Conservation (phyloP, 768 basidiomycete genomes). For the Lactifluus pinguis region DNA sequence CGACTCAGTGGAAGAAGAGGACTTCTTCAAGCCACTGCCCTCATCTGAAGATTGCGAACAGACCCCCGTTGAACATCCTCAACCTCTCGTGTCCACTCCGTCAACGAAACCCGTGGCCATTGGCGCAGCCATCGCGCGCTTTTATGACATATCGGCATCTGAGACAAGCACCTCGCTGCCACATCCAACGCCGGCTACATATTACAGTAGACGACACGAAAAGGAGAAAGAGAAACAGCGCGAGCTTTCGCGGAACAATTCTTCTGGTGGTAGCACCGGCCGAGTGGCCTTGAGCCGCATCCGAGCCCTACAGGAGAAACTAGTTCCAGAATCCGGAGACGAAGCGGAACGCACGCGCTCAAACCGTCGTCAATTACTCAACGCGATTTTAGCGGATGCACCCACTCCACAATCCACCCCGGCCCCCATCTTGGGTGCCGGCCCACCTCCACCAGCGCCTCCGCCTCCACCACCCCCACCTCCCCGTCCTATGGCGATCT, state of each 20-base stretch:
- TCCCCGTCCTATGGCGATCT: conserved; percentile 6
- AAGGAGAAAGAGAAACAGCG: conserved; percentile 18
- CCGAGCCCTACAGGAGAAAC: conserved; percentile 9
- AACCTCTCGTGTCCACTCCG: background rate
- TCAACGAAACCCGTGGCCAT: conserved; percentile 14
- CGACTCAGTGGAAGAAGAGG: conserved; percentile 5
- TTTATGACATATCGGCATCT: conserved; percentile 13
- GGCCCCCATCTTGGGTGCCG: background rate
- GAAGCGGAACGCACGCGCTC: conserved; percentile 18
- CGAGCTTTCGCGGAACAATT: conserved; percentile 20
- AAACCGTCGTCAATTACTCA: conserved; percentile 4
- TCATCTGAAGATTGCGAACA: conserved; percentile 8
- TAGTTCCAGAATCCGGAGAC: conserved; percentile 18
- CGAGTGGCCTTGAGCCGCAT: conserved; percentile 13
- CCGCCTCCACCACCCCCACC: background rate
- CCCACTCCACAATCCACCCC: conserved; percentile 13
- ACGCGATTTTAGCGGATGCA: conserved; percentile 12
- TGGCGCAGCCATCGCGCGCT: conserved; percentile 10
- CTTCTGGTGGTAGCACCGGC: conserved; percentile 13
- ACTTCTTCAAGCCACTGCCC: conserved; percentile 7
- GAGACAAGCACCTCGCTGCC: conserved; percentile 16
- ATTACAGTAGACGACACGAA: conserved; percentile 17
- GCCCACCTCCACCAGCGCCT: background rate
- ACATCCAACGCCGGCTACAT: conserved; percentile 17
- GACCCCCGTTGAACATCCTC: conserved; percentile 11